Conservation (phyloP, 768 basidiomycete genomes). For the Lactarius pseudohatsudake region DNA sequence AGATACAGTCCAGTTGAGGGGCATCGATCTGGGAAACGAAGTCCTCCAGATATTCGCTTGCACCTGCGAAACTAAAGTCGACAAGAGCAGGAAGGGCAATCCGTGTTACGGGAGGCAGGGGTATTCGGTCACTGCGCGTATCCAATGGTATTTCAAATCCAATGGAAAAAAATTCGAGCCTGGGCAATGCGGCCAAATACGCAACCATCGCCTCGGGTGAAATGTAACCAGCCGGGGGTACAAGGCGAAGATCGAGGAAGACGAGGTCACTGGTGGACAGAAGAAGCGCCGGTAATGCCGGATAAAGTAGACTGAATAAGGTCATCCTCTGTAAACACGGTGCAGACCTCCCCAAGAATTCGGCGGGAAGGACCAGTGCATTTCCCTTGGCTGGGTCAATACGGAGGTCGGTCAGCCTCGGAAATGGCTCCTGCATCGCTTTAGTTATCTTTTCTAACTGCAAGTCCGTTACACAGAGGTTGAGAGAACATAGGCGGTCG, state of each 20-base stretch:
- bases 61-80: not conserved
- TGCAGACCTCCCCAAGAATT: too few relatives aligned
- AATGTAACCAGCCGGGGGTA: conserved; percentile 1
- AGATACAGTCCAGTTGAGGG: not conserved
- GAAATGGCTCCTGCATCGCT: too few relatives aligned
- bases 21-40: not conserved
- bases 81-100: not conserved
- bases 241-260: not conserved
- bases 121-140: not conserved
- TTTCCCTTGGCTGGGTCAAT: too few relatives aligned
- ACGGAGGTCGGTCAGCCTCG: too few relatives aligned
- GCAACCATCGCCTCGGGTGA: not conserved
- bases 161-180: not conserved
- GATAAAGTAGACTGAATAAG: too few relatives aligned
- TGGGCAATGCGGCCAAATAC: not conserved
- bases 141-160: not conserved
- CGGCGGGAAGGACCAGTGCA: too few relatives aligned
- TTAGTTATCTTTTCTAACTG: too few relatives aligned
- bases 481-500: too few relatives aligned
- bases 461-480: too few relatives aligned
- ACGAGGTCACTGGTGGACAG: not conserved
- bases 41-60: conserved; percentile 4
- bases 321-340: too few relatives aligned
- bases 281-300: not conserved
- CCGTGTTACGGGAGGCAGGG: not conserved